Conservation (phyloP, 2,329 filamentous ascomycete genomes). For the Elsinoe australis region DNA sequence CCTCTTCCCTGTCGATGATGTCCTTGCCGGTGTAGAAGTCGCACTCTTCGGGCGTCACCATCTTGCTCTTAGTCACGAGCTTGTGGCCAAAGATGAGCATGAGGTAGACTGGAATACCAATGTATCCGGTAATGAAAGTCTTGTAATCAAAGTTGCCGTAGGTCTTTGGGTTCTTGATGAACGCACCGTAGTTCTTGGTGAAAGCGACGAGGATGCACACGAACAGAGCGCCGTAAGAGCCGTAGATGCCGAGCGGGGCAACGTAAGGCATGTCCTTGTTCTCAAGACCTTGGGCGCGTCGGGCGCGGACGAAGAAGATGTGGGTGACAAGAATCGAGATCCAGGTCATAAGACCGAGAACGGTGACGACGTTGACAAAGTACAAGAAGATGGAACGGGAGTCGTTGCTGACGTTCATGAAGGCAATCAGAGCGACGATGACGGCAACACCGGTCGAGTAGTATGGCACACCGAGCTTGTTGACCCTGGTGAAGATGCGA, state of each 20-base stretch:
- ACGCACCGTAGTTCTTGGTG: slow-evolving; percentile 76
- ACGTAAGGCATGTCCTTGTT: slow-evolving; percentile 43
- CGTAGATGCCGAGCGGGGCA: slow-evolving; percentile 63
- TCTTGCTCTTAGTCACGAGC: slow-evolving; percentile 46
- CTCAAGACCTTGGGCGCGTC: slow-evolving; percentile 40
- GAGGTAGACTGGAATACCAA: slow-evolving; percentile 69
- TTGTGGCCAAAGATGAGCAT: slow-evolving; percentile 63
- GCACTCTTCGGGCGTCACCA: slow-evolving; percentile 50
- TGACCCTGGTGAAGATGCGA: slow-evolving; percentile 61
- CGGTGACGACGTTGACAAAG: slow-evolving; percentile 40
- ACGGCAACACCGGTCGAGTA: slow-evolving; percentile 56
- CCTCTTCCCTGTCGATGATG: slow-evolving; percentile 64
- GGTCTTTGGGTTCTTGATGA: slow-evolving; percentile 45
- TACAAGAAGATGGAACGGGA: slow-evolving; percentile 40
- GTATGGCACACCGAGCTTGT: slow-evolving; percentile 63
- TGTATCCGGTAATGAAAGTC: slow-evolving; percentile 69
- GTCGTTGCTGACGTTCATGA: slow-evolving; percentile 39
- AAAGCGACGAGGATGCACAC: slow-evolving; percentile 67
- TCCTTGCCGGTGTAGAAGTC: slow-evolving; percentile 69
- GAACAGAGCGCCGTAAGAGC: slow-evolving; percentile 59
- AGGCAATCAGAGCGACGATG: slow-evolving; percentile 52
- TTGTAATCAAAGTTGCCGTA: slow-evolving; percentile 60
- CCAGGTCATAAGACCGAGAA: slow-evolving; percentile 40
- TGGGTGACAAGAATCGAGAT: slow-evolving; percentile 44
- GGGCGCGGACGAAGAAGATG: slow-evolving; percentile 42